phyloP scores from a whole-genome alignment of 2,329 filamentous ascomycete species.

The Phyllosticta citrichinensis region DNA sequence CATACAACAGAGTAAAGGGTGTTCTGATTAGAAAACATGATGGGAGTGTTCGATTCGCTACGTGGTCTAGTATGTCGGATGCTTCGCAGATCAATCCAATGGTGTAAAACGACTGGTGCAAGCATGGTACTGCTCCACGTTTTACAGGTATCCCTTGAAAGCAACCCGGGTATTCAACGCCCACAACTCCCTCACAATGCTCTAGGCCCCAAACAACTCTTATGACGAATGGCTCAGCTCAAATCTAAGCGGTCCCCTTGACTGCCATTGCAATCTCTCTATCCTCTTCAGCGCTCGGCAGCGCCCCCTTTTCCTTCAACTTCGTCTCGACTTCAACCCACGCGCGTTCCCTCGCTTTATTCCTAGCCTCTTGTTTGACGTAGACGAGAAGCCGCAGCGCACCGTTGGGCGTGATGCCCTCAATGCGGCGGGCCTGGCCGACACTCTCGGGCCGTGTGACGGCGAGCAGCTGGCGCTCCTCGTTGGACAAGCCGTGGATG shows the following conservation, averaged over 20 bases:
- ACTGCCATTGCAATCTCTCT: background rate
- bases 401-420: conserved; percentile 55
- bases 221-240: background rate
- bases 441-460: conserved; percentile 70
- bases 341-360: conserved; percentile 17
- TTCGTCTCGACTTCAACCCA: background rate
- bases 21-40: too few species aligned
- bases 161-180: background rate
- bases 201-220: background rate
- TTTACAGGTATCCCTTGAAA: background rate
- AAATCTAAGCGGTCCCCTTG: background rate
- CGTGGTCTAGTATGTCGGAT: too few species aligned
- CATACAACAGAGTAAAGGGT: too few species aligned
- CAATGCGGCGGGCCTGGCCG: conserved; percentile 77
- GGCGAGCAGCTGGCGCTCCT: conserved; percentile 64
- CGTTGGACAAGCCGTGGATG: conserved; percentile 65
- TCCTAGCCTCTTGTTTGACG: conserved; percentile 40
- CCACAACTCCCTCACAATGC: background rate
- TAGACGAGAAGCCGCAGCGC: conserved; percentile 49
- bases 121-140: too few species aligned
- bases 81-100: too few species aligned
- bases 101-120: too few species aligned
- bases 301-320: background rate
- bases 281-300: background rate
- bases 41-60: too few species aligned